Percentiles rank a stretch among this genome's conserved stretches.
These are phyloP conservation scores for Globisporangium alternatum DNA, from an alignment of 352 stramenopile species.

Conservation along the genomic window DNA sequence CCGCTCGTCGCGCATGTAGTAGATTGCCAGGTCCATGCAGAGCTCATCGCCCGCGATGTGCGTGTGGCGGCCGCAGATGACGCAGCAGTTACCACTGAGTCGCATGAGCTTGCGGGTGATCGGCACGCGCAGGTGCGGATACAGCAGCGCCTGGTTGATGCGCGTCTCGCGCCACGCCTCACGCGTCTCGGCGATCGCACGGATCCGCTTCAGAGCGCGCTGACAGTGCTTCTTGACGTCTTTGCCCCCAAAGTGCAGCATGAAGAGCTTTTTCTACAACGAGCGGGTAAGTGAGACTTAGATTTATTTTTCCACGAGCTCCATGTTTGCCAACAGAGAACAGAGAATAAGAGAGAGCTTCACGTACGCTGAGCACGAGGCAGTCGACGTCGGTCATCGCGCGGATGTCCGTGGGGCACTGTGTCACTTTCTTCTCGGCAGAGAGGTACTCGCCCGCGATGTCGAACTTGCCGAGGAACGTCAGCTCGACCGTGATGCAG, in stretches of 20 bases:
- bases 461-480: conserved; percentile 78
- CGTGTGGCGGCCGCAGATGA: conserved; percentile 67
- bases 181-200: conserved; percentile 46
- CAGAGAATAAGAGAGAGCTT: conserved; percentile 5
- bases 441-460: conserved; percentile 77
- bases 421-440: conserved; percentile 63
- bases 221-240: conserved; percentile 61
- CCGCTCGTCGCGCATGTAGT: conserved; percentile 68
- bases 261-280: conserved; percentile 67
- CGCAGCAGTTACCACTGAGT: conserved; percentile 71
- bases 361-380: conserved; percentile 66
- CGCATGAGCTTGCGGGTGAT: conserved; percentile 86
- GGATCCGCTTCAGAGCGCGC: conserved; percentile 42
- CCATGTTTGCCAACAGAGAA: background rate
- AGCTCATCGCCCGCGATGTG: conserved; percentile 76
- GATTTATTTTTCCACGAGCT: background rate
- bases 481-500: conserved; percentile 72
- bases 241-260: conserved; percentile 61
- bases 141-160: conserved; percentile 62
- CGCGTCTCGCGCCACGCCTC: conserved; percentile 76
- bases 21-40: conserved; percentile 70
- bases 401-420: conserved; percentile 70
- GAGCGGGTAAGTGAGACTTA: background rate
- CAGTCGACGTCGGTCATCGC: conserved; percentile 67
- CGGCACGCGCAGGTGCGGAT: conserved; percentile 64